phyloP scores from a whole-genome alignment of 164 flowering plant genomes.

The Macadamia tetraphylla region DNA sequence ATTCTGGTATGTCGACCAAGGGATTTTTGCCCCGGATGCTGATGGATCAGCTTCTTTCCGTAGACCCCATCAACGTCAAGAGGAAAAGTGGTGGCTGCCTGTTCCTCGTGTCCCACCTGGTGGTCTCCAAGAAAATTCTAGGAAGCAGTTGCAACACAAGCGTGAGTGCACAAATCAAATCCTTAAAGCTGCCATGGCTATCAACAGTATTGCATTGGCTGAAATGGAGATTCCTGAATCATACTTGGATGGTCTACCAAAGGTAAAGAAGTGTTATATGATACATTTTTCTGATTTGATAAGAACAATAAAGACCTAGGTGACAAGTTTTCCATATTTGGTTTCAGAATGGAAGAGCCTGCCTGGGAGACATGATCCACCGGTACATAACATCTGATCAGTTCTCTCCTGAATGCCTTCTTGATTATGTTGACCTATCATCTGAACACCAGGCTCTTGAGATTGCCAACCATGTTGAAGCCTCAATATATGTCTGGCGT shows the following conservation, averaged over 20 bases:
- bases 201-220: constrained; percentile 64
- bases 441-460: constrained; percentile 84
- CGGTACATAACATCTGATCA: constrained; percentile 85
- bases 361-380: constrained; percentile 83
- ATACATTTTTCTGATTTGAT: background rate
- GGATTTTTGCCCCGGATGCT: constrained; percentile 54
- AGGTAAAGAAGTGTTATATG: constrained; percentile 36
- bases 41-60: constrained; percentile 68
- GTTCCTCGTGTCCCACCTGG: constrained; percentile 77
- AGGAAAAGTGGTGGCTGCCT: constrained; percentile 99
- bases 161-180: constrained; percentile 88
- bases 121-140: constrained; percentile 61
- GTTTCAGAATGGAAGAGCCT: constrained; percentile 77
- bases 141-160: constrained; percentile 68
- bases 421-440: constrained; percentile 85
- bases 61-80: constrained; percentile 64
- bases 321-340: constrained; percentile 3
- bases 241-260: constrained; percentile 81
- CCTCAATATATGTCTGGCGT: constrained; percentile 81
- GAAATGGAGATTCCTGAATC: constrained; percentile 97
- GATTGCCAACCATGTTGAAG: constrained; percentile 88
- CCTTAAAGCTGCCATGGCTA: constrained; percentile 87
- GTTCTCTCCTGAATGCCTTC: constrained; percentile 89
- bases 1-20: constrained; percentile 98
- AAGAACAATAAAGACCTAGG: background rate